Base-by-base conservation (phyloP, 1,139 yeast genomes). In the Candida labiduridarum region DNA sequence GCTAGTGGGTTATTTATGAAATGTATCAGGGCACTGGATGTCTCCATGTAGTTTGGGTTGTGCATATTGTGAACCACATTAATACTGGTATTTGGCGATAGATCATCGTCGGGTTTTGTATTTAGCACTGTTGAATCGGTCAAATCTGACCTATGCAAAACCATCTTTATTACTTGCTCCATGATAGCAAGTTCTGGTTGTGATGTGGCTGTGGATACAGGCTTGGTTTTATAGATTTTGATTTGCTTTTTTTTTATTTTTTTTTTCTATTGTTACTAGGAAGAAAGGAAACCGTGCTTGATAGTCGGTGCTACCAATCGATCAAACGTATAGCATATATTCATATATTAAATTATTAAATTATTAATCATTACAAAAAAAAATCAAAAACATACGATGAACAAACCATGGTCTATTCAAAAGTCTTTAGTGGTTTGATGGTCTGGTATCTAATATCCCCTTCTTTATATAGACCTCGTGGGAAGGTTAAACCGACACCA, bases 391-490 rank as follows among this genome's bases (percentile, higher is more conserved):
- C 4, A 25, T 25, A 25, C 11, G 2, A 25, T 35, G 3, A 43
- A 22, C 12, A 22, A 39, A 12, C 25, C 8, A 39, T 5, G 11
- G n/a, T 30, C 36, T 38, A 41, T 14, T 31, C 43, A 45, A 52
- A 53, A 38, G 53, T 53, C 35, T 52, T 49, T 30, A 67, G 54
- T 8, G 67, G 68, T 3, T 59, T 56, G 6, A 69, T 48, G 11
- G 56, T 55, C 41, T 65, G 66, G 54, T 79, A 72, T 27, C 87
- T 59, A 45, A 73, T 59, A 59, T 84, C 89, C 0, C 78, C 80
- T 0, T 58, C 48, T 1, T 55, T 58, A 52, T 74, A 76, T 0
- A 51, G 48, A 29, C 64, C 80, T 18, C 76, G 65, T 7, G 75
- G 65, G 22, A 73, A 61, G 4, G 81, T 60, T 12, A 66, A 59